These are phyloP conservation scores for Microbotryum scabiosae DNA, from an alignment of 1,284 basidiomycete genomes.

Conservation along the genomic window DNA sequence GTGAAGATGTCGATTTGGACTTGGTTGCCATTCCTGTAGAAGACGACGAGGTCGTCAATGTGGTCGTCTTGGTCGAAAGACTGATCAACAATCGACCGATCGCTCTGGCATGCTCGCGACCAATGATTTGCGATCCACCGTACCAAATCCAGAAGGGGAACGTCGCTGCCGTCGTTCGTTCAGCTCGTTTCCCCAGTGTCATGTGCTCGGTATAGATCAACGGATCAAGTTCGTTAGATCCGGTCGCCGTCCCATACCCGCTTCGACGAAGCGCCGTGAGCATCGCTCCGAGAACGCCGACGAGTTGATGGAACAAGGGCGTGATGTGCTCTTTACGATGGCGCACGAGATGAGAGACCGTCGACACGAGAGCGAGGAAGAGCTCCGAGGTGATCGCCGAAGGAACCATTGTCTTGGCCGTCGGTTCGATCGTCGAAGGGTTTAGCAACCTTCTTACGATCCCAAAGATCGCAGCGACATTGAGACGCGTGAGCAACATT, in stretches of 20 bases:
- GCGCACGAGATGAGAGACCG: constrained; percentile 26
- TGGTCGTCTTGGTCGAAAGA: constrained; percentile 28
- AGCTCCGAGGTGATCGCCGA: constrained; percentile 5
- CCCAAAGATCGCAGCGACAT: constrained; percentile 22
- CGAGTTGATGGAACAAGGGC: constrained; percentile 29
- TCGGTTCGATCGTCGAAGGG: neutral
- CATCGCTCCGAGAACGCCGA: constrained; percentile 13
- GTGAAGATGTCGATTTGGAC: constrained; percentile 6
- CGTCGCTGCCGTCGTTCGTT: constrained; percentile 16
- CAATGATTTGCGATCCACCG: constrained; percentile 15
- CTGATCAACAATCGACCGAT: constrained; percentile 28
- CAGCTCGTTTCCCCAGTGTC: constrained; percentile 14
- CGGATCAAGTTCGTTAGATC: neutral
- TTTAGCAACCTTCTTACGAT: constrained; percentile 19
- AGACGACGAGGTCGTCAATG: neutral
- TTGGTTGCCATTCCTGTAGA: neutral
- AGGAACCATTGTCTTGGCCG: neutral
- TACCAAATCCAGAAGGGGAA: constrained; percentile 30
- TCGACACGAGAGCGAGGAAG: constrained; percentile 15
- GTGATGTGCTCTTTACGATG: constrained; percentile 32
- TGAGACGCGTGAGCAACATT: constrained; percentile 29
- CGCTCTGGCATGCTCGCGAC: constrained; percentile 15
- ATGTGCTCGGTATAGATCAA: neutral
- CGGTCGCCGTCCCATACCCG: constrained; percentile 17
- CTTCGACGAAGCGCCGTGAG: constrained; percentile 18